Conservation (phyloP, 176 grass and related monocot species). For the Phyllostachys edulis region DNA sequence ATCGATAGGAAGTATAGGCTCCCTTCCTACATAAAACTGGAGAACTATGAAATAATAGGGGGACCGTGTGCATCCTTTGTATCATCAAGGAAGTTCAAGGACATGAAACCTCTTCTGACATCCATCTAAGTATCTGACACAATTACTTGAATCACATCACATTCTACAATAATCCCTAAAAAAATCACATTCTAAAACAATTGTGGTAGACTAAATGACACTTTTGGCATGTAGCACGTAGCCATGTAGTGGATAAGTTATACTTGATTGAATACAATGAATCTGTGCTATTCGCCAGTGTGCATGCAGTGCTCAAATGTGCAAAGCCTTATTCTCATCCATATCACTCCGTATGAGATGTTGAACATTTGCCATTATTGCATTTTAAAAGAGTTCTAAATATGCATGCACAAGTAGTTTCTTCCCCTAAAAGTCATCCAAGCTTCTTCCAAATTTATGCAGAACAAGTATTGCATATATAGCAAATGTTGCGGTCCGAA, state of each 20-base stretch:
- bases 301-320: not conserved
- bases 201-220: not conserved
- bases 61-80: not conserved
- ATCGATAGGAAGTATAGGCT: not conserved
- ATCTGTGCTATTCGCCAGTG: not conserved
- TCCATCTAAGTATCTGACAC: not conserved
- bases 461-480: conserved; percentile 91
- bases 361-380: not conserved
- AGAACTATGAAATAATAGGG: not conserved
- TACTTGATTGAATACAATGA: not conserved
- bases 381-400: not conserved
- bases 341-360: not conserved
- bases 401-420: not conserved
- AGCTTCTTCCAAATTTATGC: conserved; percentile 17
- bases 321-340: not conserved
- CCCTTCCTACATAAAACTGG: not conserved
- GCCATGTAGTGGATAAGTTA: not conserved
- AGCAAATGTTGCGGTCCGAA: conserved; percentile 76
- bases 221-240: not conserved
- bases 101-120: not conserved
- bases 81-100: not conserved
- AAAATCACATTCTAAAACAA: not conserved
- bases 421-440: not conserved
- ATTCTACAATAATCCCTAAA: not conserved
- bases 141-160: not conserved